Conservation (phyloP, 495 filamentous ascomycete genomes). For the Tuber magnatum region DNA sequence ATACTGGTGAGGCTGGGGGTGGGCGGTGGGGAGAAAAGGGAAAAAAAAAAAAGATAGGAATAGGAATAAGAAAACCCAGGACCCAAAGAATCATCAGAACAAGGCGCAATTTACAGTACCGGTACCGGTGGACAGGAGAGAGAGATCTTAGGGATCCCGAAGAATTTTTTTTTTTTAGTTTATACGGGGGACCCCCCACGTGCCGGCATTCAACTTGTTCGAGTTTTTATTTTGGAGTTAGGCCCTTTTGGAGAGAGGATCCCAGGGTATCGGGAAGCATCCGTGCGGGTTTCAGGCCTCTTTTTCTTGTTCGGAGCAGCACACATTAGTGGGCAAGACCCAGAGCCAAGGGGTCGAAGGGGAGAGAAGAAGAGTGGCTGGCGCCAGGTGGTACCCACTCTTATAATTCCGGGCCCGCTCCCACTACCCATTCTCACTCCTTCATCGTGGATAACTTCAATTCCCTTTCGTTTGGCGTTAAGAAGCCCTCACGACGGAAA, state of each 20-base stretch:
- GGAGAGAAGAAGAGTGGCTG: not conserved
- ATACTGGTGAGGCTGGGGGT: not conserved
- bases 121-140: not conserved
- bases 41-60: not conserved
- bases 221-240: slow-evolving; percentile 3
- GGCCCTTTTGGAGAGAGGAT: not conserved
- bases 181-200: not conserved
- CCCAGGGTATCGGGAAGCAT: slow-evolving; percentile 37
- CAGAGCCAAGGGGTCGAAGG: not conserved
- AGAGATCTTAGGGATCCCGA: not conserved
- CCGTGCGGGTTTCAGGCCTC: slow-evolving; percentile 35
- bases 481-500: slow-evolving; percentile 12
- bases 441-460: slow-evolving; percentile 22
- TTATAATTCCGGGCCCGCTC: not conserved
- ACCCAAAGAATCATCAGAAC: not conserved
- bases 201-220: not conserved
- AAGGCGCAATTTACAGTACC: not conserved
- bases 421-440: slow-evolving; percentile 18
- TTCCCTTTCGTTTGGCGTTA: slow-evolving; percentile 20
- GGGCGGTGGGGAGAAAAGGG: not conserved
- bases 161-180: too few species aligned
- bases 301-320: slow-evolving; percentile 21
- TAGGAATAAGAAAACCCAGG: not conserved
- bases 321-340: not conserved
- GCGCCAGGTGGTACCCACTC: not conserved